These are phyloP conservation scores for Fusarium haematococcum DNA, from an alignment of 2,329 filamentous ascomycete genomes.

Conservation along the genomic window DNA sequence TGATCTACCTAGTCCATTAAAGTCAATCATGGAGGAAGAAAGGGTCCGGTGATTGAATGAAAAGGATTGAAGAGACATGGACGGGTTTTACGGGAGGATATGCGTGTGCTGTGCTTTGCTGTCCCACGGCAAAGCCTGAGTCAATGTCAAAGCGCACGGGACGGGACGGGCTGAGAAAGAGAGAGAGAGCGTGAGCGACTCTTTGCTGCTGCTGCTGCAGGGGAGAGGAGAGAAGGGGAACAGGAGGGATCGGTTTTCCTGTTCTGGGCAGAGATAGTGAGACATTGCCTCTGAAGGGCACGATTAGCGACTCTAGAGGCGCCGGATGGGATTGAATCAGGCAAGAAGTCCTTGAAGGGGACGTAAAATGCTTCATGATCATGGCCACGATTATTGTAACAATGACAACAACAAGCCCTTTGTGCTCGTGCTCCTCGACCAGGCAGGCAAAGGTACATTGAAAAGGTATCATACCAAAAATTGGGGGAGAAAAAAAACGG, in stretches of 20 bases:
- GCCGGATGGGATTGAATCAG: background rate
- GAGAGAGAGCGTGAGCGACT: background rate
- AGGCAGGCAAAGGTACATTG: background rate
- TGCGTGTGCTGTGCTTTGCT: background rate
- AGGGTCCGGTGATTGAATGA: background rate
- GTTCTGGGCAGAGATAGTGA: conserved; percentile 12
- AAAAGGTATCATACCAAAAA: background rate
- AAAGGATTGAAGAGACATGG: conserved; percentile 3
- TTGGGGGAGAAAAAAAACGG: background rate
- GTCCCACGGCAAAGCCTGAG: background rate
- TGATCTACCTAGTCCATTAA: background rate
- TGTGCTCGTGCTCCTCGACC: background rate
- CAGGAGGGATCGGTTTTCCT: background rate
- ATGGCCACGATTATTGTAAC: background rate
- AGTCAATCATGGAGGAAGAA: background rate
- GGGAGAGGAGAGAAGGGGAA: conserved; percentile 5
- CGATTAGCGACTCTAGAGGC: background rate
- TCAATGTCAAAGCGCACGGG: conserved; percentile 29
- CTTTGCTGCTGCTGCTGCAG: background rate
- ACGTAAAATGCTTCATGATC: background rate
- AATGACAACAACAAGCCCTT: background rate
- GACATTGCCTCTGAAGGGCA: conserved; percentile 8
- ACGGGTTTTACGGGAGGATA: background rate
- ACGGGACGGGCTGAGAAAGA: conserved; percentile 30
- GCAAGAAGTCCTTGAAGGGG: background rate